A percentile compares a stretch with the other conserved stretches of the same genome.
Conservation (phyloP, 352 stramenopile species). For the Phytophthora melonis region DNA sequence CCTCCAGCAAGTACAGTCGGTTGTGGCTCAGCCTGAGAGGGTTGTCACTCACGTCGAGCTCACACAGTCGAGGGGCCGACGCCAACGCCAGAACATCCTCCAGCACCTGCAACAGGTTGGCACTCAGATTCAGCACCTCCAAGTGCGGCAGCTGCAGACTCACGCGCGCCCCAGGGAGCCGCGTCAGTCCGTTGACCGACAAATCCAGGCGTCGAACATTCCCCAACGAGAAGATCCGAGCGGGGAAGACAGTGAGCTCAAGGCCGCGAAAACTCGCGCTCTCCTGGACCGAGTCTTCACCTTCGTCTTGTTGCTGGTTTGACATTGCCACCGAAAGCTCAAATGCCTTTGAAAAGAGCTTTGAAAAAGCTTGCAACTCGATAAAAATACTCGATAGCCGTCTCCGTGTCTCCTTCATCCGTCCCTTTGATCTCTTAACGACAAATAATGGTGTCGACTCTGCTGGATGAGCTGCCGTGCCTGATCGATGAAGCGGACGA, state of each 20-base stretch:
- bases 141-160: constrained; percentile 51
- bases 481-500: constrained; percentile 69
- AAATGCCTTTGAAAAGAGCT: constrained; percentile 5
- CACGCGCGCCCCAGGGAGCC: constrained; percentile 62
- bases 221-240: constrained; percentile 58
- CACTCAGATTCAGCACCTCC: constrained; percentile 57
- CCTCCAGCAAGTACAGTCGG: constrained; percentile 75
- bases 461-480: constrained; percentile 73
- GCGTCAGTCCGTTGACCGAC: constrained; percentile 65
- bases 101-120: constrained; percentile 70
- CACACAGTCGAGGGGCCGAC: constrained; percentile 48
- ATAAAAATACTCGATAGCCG: constrained; percentile 38
- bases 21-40: constrained; percentile 70
- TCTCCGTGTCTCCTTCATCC: neutral
- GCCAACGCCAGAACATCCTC: constrained; percentile 74
- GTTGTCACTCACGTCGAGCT: constrained; percentile 67
- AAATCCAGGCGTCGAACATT: constrained; percentile 67
- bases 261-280: constrained; percentile 50
- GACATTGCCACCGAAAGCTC: constrained; percentile 6
- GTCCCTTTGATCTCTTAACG: neutral
- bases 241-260: constrained; percentile 48
- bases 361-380: neutral
- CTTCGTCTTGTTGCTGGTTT: constrained; percentile 19
- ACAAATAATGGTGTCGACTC: constrained; percentile 53
- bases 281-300: constrained; percentile 22